Evolutionary conservation across 345 rosid species (phyloP).

Genomic region (Sapria himalayana): DNA sequence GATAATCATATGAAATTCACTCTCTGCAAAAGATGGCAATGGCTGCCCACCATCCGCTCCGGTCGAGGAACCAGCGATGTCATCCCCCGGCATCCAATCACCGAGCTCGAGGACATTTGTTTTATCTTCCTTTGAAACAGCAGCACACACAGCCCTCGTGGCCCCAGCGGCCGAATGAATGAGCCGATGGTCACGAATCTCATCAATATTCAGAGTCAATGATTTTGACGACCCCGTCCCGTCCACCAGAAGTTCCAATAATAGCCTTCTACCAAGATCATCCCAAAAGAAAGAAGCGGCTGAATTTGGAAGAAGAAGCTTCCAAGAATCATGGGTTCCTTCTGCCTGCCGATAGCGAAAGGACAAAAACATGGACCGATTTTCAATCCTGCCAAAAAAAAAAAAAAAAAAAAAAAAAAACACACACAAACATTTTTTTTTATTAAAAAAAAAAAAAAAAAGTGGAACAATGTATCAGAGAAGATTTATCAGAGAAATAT

Average conservation of each 20-base stretch:
- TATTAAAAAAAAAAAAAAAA: neutral
- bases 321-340: slow-evolving; percentile 62
- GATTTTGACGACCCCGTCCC: slow-evolving; percentile 46
- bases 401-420: slow-evolving; percentile 3
- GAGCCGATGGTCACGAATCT: slow-evolving; percentile 56
- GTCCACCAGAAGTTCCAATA: slow-evolving; percentile 55
- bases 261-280: slow-evolving; percentile 58
- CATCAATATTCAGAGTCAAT: slow-evolving; percentile 57
- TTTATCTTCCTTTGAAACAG: slow-evolving; percentile 64
- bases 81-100: slow-evolving; percentile 95
- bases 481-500: slow-evolving; percentile 4
- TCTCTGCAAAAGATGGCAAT: slow-evolving; percentile 18
- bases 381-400: slow-evolving; percentile 53
- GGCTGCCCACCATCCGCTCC: slow-evolving; percentile 22
- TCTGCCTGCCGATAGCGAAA: slow-evolving; percentile 69
- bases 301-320: slow-evolving; percentile 64
- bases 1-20: slow-evolving; percentile 69
- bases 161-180: slow-evolving; percentile 27
- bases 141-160: slow-evolving; percentile 58
- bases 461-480: neutral
- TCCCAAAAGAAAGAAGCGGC: slow-evolving; percentile 96
- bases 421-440: neutral
- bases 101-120: slow-evolving; percentile 49
- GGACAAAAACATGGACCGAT: slow-evolving; percentile 71
- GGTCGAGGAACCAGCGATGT: slow-evolving; percentile 20